Conservation (phyloP, 345 rosid genomes). For the Arabidopsis suecica region DNA sequence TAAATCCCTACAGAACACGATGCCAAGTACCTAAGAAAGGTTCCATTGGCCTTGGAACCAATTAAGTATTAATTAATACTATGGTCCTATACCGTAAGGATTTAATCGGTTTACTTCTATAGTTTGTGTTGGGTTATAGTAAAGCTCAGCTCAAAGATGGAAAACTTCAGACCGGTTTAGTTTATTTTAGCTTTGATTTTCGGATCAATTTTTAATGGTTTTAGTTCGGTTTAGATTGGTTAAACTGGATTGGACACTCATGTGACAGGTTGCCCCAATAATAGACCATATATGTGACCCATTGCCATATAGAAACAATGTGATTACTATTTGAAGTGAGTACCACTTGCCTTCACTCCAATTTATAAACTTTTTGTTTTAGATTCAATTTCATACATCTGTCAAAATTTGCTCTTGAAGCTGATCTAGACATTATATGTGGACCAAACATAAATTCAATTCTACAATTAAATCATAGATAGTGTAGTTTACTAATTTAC, state of each 20-base stretch:
- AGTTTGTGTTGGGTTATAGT: neutral
- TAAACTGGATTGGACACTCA: neutral
- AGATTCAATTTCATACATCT: neutral
- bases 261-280: constrained; percentile 10
- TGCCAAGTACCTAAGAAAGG: constrained; percentile 4
- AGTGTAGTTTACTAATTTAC: neutral
- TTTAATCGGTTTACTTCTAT: neutral
- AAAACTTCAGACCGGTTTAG: neutral
- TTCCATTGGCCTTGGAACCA: neutral
- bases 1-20: neutral
- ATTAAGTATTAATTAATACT: too few species aligned
- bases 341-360: constrained; percentile 7
- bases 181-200: neutral
- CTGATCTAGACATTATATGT: constrained; percentile 17
- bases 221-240: constrained; percentile 16
- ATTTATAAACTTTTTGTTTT: neutral
- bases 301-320: constrained; percentile 1
- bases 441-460: constrained; percentile 7
- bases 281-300: neutral
- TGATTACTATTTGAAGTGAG: constrained; percentile 16
- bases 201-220: neutral
- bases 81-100: neutral
- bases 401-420: constrained; percentile 29
- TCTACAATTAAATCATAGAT: neutral
- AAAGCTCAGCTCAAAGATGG: neutral